Evolutionary conservation across 2,329 filamentous ascomycete genomes (phyloP).

Genomic region (Penicillium italicum): DNA sequence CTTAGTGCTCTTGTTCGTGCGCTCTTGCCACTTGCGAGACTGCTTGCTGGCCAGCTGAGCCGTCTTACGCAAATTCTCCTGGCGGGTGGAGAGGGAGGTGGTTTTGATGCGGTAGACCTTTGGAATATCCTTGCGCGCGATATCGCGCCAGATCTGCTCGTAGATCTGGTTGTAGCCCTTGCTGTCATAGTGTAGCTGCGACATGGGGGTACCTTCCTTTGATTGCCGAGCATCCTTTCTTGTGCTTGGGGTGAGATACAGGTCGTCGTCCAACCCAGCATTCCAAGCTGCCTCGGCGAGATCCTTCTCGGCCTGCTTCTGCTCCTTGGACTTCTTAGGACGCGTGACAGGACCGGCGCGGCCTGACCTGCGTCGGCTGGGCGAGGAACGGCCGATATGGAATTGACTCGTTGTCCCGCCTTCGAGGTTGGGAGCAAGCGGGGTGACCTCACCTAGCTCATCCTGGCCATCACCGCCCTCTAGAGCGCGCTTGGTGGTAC

Average conservation of each 20-base stretch:
- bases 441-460: conserved; percentile 68
- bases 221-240: conserved; percentile 42
- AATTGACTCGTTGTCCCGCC: conserved; percentile 84
- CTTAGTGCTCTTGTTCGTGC: conserved; percentile 98
- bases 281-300: conserved; percentile 85
- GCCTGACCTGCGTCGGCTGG: conserved; percentile 53
- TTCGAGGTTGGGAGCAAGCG: conserved; percentile 75
- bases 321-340: conserved; percentile 81
- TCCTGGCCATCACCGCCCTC: conserved; percentile 73
- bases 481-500: conserved; percentile 81
- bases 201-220: conserved; percentile 45
- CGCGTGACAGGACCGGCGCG: conserved; percentile 53
- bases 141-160: conserved; percentile 93
- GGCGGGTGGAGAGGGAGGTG: conserved; percentile 78
- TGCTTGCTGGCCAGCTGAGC: conserved; percentile 96
- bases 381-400: conserved; percentile 59
- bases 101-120: conserved; percentile 88
- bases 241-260: conserved; percentile 55
- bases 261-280: conserved; percentile 52
- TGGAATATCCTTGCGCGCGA: conserved; percentile 87
- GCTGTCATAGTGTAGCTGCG: conserved; percentile 69
- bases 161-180: conserved; percentile 97
- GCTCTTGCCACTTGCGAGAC: conserved; percentile 92
- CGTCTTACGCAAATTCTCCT: conserved; percentile 96
- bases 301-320: conserved; percentile 66